Conservation (phyloP, 2,329 filamentous ascomycete species). For the Diaporthe velutina region DNA sequence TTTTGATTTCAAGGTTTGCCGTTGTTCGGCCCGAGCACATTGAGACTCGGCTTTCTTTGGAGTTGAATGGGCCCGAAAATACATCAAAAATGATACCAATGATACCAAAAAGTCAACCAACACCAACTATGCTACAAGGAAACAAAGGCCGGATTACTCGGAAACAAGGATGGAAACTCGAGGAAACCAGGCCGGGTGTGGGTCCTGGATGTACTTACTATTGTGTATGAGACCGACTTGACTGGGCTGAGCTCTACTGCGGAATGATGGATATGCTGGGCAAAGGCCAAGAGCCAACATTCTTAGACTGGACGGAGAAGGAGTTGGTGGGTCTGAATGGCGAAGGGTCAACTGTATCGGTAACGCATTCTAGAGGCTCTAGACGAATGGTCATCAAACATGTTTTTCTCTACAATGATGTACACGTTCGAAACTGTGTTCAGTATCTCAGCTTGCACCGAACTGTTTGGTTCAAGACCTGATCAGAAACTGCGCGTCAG, state of each 20-base stretch:
- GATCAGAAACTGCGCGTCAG: not conserved
- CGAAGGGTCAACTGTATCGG: not conserved
- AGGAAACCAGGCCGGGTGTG: not conserved
- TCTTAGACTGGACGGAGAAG: constrained; percentile 21
- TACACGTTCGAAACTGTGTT: not conserved
- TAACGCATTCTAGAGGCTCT: constrained; percentile 1
- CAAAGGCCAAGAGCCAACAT: constrained; percentile 1
- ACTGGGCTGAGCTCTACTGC: not conserved
- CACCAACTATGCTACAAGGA: constrained; percentile 13
- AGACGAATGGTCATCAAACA: not conserved
- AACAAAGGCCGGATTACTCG: not conserved
- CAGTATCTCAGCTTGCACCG: not conserved
- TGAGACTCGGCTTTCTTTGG: constrained; percentile 8
- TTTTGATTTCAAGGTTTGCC: constrained; percentile 1
- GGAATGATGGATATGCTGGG: constrained; percentile 11
- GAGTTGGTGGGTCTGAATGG: constrained; percentile 9
- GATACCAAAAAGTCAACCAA: constrained; percentile 37
- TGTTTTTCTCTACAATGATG: not conserved
- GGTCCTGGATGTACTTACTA: constrained; percentile 16
- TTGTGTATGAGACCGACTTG: constrained; percentile 10
- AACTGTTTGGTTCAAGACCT: too few relatives aligned
- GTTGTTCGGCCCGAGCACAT: not conserved
- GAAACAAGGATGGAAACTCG: not conserved
- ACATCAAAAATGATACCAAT: constrained; percentile 40
- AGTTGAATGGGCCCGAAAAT: constrained; percentile 29